Conservation (phyloP, 306 rosid genomes). For the Pyrus betulifolia region DNA sequence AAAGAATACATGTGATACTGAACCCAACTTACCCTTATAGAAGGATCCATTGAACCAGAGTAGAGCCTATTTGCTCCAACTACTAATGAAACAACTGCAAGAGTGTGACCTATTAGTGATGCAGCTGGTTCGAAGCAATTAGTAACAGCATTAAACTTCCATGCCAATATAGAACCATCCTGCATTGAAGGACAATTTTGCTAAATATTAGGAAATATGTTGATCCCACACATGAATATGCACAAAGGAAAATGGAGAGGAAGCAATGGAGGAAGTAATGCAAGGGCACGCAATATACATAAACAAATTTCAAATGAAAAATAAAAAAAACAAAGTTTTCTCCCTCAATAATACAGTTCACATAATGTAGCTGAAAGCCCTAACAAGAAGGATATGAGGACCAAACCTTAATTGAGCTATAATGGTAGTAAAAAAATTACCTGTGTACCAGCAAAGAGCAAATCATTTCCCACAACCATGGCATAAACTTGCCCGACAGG, state of each 20-base stretch:
- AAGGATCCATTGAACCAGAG: slow-evolving; percentile 93
- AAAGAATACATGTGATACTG: background rate
- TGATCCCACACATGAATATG: background rate
- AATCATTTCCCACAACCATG: slow-evolving; percentile 67
- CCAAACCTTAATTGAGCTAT: background rate
- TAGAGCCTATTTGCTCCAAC: slow-evolving; percentile 94
- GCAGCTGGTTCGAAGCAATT: slow-evolving; percentile 83
- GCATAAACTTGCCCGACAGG: slow-evolving; percentile 98
- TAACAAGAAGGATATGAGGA: background rate
- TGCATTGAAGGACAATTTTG: slow-evolving; percentile 29
- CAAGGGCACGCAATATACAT: background rate
- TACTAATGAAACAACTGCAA: slow-evolving; percentile 79
- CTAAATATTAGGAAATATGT: slow-evolving; percentile 5
- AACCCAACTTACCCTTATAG: slow-evolving; percentile 58
- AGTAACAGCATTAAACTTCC: slow-evolving; percentile 77
- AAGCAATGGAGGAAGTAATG: background rate
- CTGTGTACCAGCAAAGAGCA: slow-evolving; percentile 98
- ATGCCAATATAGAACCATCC: slow-evolving; percentile 87
- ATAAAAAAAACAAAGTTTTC: background rate
- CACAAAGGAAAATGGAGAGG: background rate
- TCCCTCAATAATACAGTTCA: background rate
- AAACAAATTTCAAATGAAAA: background rate
- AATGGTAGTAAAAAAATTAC: slow-evolving; percentile 34
- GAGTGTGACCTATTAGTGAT: slow-evolving; percentile 70
- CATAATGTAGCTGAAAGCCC: background rate